Evolutionary conservation across 225 moss, liverwort and hornwort species (phyloP), one percentile per base, ranked within the genome.

Genomic region (Physcomitrellopsis africana): DNA sequence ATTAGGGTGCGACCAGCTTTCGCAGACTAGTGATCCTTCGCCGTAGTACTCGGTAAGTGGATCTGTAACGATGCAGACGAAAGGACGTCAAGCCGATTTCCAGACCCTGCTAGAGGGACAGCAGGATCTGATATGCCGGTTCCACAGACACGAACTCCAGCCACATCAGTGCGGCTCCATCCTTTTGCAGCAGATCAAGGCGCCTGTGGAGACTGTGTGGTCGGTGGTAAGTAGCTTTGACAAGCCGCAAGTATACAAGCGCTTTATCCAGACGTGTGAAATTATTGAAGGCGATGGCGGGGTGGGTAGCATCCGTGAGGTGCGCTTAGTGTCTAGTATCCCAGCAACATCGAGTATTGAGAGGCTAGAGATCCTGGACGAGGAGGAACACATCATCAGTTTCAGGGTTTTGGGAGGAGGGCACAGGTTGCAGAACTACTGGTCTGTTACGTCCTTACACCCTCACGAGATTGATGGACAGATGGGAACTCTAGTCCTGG

Each of bases 261-360:
- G 80, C 5, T 90, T 90, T 32, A 72, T 90, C 4, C 80, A 85
- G 72, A 72, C 78, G 8, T 87, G 87, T 47, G 41, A 77, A 11
- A 15, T 89, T 1, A 4, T 81, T 10, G 52, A 81, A 0, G 90
- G 90, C 37, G 79, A 83, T 54, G 87, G 87, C 11, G 68, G 58
- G 2, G 85, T 87, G 22, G 90, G 90, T 22, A 90, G 78, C 1
- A 57, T 87, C 10, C 77, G 90, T 5, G 85, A 87, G 67, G 51
- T 90, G 7, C 79, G 69, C 17, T 48, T 90, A 37, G 83, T 87
- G 9, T 83, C 90, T 0, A 80, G 84, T 23, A 70, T 90, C 24
- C 90, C 90, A 0, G 90, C 85, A 0, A 85, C 85, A 14, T 78
- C 81, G 18, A 90, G 90, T 29, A 37, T 85, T 3, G 90, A 90